A percentile compares a stretch with the other conserved stretches of the same genome.
phyloP scores from a whole-genome alignment of 2,329 filamentous ascomycete species.

The Paraphaeosphaeria sporulosa region DNA sequence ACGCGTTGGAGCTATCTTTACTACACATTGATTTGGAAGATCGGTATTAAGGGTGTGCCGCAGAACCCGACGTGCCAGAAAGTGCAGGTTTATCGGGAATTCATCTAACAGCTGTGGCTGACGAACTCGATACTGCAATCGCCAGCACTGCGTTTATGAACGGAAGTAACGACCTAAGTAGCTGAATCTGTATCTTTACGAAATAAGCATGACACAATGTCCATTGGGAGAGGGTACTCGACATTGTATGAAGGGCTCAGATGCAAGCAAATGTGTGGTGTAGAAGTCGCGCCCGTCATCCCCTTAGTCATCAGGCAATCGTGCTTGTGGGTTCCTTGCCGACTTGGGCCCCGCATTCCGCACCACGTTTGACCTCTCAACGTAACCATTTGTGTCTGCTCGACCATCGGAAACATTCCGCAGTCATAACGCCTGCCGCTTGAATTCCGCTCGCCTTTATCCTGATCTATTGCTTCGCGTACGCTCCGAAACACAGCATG shows the following conservation, averaged over 20 bases:
- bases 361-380: neutral
- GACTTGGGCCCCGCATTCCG: neutral
- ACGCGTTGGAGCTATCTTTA: constrained; percentile 49
- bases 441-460: neutral
- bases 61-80: constrained; percentile 55
- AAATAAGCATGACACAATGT: neutral
- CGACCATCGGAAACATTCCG: neutral
- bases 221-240: neutral
- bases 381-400: neutral
- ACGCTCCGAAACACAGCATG: neutral
- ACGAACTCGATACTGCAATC: neutral
- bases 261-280: neutral
- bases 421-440: neutral
- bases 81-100: constrained; percentile 48
- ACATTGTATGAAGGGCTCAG: neutral
- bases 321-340: neutral
- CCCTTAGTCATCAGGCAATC: neutral
- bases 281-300: neutral
- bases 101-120: constrained; percentile 15
- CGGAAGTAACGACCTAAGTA: neutral
- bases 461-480: neutral
- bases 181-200: constrained; percentile 1
- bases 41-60: constrained; percentile 43
- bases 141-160: too few species aligned
- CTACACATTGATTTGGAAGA: constrained; percentile 51